Base-by-base conservation (phyloP, 163 green algal species). In the Trebouxia gelatinosa region DNA sequence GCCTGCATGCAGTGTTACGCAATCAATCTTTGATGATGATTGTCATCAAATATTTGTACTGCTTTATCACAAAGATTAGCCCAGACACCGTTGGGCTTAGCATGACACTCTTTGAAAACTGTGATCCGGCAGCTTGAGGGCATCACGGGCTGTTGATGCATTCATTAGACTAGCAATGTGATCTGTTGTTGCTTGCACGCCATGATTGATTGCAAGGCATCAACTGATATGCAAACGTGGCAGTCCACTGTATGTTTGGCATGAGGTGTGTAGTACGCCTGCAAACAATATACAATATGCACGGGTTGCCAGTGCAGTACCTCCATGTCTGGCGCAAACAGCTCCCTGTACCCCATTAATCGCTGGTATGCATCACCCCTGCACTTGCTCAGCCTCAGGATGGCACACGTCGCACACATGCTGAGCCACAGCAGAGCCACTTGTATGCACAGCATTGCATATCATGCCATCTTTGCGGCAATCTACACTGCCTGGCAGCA, bases 321-420 rank as follows among this genome's bases (percentile, higher is more conserved):
- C 61, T 70, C 61, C 61, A 70, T 39, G 31, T 70, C 61, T 17
- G 26, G 13, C 2, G 16, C 31, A 46, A 29, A 11, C 5, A 70
- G 61, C 61, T 70, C 32, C 32, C 61, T 70, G 32, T 70, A 46
- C 28, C 61, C 61, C 61, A 70, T 28, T 23, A 70, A 28, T 4
- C 32, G 31, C 32, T 70, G 31, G 40, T 46, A 43, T 0, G 11
- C 32, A 46, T 70, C 31, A 2, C 61, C 61, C n/a, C 61, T 70
- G 61, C 61, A 70, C n/a, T n/a, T n/a, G n/a, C n/a, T n/a, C n/a
- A n/a, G n/a, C n/a, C n/a, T n/a, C n/a, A n/a, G n/a, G n/a, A n/a
- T n/a, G n/a, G n/a, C n/a, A n/a, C n/a, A n/a, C n/a, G n/a, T n/a
- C n/a, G n/a, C n/a, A n/a, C n/a, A n/a, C n/a, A n/a, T n/a, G n/a